These are phyloP conservation scores for Exophiala mesophila DNA, from an alignment of 2,329 filamentous ascomycete genomes.

Conservation along the genomic window DNA sequence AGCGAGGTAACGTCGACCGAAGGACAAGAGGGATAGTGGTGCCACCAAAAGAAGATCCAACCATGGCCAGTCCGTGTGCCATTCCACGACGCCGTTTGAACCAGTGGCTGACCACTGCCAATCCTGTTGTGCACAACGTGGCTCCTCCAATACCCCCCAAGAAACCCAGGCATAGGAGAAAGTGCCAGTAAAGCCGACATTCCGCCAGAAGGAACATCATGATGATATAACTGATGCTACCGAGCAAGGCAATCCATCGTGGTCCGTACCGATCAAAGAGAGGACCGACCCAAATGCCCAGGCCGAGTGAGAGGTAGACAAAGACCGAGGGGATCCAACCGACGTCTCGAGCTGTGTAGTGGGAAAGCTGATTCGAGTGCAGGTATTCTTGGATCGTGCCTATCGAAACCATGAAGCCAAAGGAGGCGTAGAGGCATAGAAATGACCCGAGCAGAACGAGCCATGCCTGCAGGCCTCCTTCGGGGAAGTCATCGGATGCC, in stretches of 20 bases:
- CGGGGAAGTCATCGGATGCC: slow-evolving; percentile 25
- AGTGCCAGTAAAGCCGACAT: slow-evolving; percentile 47
- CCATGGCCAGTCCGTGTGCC: slow-evolving; percentile 39
- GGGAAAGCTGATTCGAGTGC: slow-evolving; percentile 40
- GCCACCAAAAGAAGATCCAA: slow-evolving; percentile 36
- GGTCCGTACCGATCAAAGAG: slow-evolving; percentile 48
- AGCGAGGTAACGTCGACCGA: slow-evolving; percentile 28
- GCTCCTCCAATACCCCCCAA: slow-evolving; percentile 35
- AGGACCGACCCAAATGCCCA: slow-evolving; percentile 47
- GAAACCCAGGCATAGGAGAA: slow-evolving; percentile 38
- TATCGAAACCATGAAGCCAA: slow-evolving; percentile 46
- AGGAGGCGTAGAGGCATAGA: slow-evolving; percentile 37
- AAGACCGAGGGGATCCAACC: slow-evolving; percentile 49
- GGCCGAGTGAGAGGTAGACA: slow-evolving; percentile 41
- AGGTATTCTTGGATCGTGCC: slow-evolving; percentile 49
- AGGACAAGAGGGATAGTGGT: slow-evolving; percentile 36
- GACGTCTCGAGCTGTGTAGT: slow-evolving; percentile 41
- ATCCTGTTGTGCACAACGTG: slow-evolving; percentile 34
- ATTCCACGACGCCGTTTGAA: slow-evolving; percentile 36
- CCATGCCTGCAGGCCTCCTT: slow-evolving; percentile 35
- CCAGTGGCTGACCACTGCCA: slow-evolving; percentile 39
- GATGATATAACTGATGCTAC: slow-evolving; percentile 34
- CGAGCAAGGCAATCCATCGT: slow-evolving; percentile 36
- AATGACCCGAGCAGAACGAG: slow-evolving; percentile 33
- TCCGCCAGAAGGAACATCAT: slow-evolving; percentile 46